These are phyloP conservation scores for Middelhovenomyces tepae DNA, from an alignment of 805 yeast species.

Conservation along the genomic window DNA sequence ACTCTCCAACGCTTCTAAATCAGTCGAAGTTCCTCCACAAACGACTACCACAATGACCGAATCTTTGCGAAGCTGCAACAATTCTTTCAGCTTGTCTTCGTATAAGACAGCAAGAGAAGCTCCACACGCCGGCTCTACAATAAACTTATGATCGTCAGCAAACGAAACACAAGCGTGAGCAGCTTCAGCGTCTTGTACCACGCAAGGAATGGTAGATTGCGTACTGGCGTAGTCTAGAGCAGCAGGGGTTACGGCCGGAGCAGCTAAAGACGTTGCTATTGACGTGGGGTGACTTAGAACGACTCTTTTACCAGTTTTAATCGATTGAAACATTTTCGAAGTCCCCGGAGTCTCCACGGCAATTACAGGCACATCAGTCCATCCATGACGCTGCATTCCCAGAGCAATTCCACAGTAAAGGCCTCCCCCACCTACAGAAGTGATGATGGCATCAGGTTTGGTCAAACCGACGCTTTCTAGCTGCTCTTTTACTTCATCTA, in stretches of 20 bases:
- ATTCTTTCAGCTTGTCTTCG: slow-evolving; percentile 6
- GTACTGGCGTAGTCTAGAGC: slow-evolving; percentile 34
- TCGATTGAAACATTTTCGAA: slow-evolving; percentile 43
- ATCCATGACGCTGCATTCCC: slow-evolving; percentile 55
- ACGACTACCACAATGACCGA: slow-evolving; percentile 18
- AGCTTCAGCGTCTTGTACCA: slow-evolving; percentile 47
- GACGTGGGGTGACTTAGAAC: slow-evolving; percentile 34
- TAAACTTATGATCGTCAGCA: slow-evolving; percentile 37
- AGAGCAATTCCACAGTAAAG: slow-evolving; percentile 74
- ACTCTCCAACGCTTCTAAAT: slow-evolving; percentile 7
- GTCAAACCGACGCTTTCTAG: slow-evolving; percentile 24
- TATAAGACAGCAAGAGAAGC: slow-evolving; percentile 40
- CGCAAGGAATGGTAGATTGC: slow-evolving; percentile 33
- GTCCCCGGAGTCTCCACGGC: slow-evolving; percentile 58
- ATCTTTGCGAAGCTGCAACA: slow-evolving; percentile 11
- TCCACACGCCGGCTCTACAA: slow-evolving; percentile 66
- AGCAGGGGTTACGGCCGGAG: slow-evolving; percentile 41
- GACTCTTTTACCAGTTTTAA: slow-evolving; percentile 35
- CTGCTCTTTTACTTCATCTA: slow-evolving; percentile 77
- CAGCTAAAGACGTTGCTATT: slow-evolving; percentile 53
- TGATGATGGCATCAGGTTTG: slow-evolving; percentile 68
- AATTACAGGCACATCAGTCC: slow-evolving; percentile 29
- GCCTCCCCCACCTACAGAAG: slow-evolving; percentile 95
- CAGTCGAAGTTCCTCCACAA: slow-evolving; percentile 20
- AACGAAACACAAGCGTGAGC: slow-evolving; percentile 39